phyloP scores from a whole-genome alignment of 371 early-diverging fungal species.

The Syncephalastrum sp. region DNA sequence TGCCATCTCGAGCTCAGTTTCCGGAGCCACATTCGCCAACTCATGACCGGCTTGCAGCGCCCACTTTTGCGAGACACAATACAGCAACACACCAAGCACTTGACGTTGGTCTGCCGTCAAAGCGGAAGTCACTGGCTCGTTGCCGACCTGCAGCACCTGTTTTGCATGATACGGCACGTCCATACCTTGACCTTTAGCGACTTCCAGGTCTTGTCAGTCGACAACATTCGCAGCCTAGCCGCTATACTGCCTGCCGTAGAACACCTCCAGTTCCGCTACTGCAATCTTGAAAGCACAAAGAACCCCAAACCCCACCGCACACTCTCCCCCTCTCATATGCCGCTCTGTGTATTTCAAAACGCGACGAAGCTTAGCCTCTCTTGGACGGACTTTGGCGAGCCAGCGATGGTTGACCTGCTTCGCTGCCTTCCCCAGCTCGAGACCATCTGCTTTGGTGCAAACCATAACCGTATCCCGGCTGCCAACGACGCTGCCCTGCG shows the following conservation, averaged over 20 bases:
- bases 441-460: slow-evolving; percentile 31
- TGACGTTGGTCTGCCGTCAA: slow-evolving; percentile 37
- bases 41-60: slow-evolving; percentile 24
- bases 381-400: slow-evolving; percentile 46
- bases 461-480: slow-evolving; percentile 35
- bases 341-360: neutral
- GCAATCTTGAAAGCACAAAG: slow-evolving; percentile 19
- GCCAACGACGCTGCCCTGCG: slow-evolving; percentile 36
- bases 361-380: slow-evolving; percentile 4
- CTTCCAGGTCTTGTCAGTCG: slow-evolving; percentile 34
- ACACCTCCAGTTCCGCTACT: slow-evolving; percentile 29
- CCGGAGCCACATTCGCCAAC: slow-evolving; percentile 30
- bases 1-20: slow-evolving; percentile 31
- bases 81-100: slow-evolving; percentile 17
- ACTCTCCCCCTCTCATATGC: neutral
- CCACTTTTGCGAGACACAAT: slow-evolving; percentile 20
- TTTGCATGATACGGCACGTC: slow-evolving; percentile 20
- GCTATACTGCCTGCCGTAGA: slow-evolving; percentile 14
- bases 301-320: neutral
- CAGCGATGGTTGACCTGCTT: slow-evolving; percentile 28
- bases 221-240: slow-evolving; percentile 34
- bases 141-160: slow-evolving; percentile 13
- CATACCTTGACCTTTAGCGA: slow-evolving; percentile 33
- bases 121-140: slow-evolving; percentile 32
- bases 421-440: slow-evolving; percentile 22